Conservation (phyloP, 2,329 filamentous ascomycete genomes). For the Ampelomyces quisqualis region DNA sequence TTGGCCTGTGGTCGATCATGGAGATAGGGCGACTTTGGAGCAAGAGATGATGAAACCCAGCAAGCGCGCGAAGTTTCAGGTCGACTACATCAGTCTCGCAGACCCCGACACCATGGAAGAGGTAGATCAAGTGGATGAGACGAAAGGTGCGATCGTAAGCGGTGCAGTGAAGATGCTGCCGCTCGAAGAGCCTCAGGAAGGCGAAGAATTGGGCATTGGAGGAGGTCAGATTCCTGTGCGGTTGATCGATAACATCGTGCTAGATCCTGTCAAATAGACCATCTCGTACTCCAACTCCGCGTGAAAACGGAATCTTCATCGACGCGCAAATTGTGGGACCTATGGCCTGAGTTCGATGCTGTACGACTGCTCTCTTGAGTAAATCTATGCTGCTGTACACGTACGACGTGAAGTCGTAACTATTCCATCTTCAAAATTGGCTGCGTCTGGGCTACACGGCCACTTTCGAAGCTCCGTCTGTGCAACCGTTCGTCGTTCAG, state of each 20-base stretch:
- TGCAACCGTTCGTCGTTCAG: not conserved
- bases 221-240: conserved; percentile 74
- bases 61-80: conserved; percentile 70
- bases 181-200: conserved; percentile 66
- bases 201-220: conserved; percentile 71
- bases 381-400: too few species aligned
- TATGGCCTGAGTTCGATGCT: too few species aligned
- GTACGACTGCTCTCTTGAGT: too few species aligned
- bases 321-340: too few species aligned
- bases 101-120: conserved; percentile 84
- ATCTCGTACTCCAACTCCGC: too few species aligned
- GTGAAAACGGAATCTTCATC: not conserved
- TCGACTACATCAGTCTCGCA: conserved; percentile 90
- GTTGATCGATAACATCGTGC: conserved; percentile 92
- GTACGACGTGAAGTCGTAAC: too few species aligned
- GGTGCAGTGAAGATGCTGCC: conserved; percentile 89
- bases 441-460: not conserved
- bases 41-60: conserved; percentile 62
- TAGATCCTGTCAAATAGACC: conserved; percentile 33
- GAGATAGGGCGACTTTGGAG: conserved; percentile 56
- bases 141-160: conserved; percentile 78
- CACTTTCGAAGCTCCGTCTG: not conserved
- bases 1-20: conserved; percentile 65
- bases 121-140: conserved; percentile 67
- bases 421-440: too few species aligned